These are phyloP conservation scores for Wickerhamiella australiensis DNA, from an alignment of 805 yeast genomes.

Conservation along the genomic window DNA sequence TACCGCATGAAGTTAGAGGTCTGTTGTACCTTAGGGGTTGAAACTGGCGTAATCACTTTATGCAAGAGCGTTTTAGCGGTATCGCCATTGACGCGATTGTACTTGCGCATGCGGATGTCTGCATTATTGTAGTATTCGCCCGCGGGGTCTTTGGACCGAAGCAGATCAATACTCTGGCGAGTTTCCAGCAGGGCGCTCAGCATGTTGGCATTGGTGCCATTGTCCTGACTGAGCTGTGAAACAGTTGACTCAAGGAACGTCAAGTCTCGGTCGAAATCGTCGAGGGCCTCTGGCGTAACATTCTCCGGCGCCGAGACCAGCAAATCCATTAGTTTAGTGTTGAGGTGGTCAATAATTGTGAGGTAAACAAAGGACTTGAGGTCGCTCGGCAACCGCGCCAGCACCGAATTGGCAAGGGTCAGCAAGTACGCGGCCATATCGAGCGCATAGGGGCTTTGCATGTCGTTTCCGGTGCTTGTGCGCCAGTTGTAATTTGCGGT, in stretches of 20 bases:
- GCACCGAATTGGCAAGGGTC: slow-evolving; percentile 73
- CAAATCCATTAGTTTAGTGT: slow-evolving; percentile 54
- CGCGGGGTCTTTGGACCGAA: slow-evolving; percentile 42
- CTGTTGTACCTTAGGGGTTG: slow-evolving; percentile 18
- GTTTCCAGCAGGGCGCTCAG: slow-evolving; percentile 55
- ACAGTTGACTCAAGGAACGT: slow-evolving; percentile 51
- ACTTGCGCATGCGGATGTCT: slow-evolving; percentile 46
- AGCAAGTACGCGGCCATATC: slow-evolving; percentile 80
- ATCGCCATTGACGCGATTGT: slow-evolving; percentile 61
- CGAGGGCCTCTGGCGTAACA: slow-evolving; percentile 49
- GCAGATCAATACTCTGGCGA: slow-evolving; percentile 63
- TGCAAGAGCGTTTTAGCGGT: slow-evolving; percentile 32
- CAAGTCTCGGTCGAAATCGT: slow-evolving; percentile 70
- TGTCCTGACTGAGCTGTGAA: slow-evolving; percentile 23
- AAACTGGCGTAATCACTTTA: slow-evolving; percentile 16
- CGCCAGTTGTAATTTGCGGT: slow-evolving; percentile 81
- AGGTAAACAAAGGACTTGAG: slow-evolving; percentile 70
- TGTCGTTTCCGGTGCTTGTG: slow-evolving; percentile 28
- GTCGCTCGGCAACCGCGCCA: slow-evolving; percentile 66
- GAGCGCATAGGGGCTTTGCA: slow-evolving; percentile 61
- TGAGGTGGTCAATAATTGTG: slow-evolving; percentile 75
- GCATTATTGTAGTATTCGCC: slow-evolving; percentile 46
- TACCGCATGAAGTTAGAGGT: slow-evolving; percentile 19
- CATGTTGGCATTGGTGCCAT: slow-evolving; percentile 21
- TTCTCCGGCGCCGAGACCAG: slow-evolving; percentile 38